Conservation (phyloP, 139 green algal genomes). For the Microglena sp. region DNA sequence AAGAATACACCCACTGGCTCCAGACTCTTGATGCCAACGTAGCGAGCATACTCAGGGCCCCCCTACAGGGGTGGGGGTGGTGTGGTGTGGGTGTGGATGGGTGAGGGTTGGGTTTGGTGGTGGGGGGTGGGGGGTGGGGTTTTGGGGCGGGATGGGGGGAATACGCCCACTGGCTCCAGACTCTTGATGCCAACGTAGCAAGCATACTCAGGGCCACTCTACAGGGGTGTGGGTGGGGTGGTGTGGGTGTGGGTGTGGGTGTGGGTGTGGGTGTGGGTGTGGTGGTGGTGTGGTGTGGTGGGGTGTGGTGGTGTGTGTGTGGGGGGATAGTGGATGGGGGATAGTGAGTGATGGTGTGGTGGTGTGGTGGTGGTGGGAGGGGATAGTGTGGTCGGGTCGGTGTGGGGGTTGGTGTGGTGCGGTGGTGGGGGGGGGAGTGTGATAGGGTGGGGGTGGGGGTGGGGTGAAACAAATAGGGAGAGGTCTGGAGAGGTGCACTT, state of each 20-base stretch:
- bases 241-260: neutral
- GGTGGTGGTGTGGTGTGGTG: neutral
- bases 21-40: conserved; percentile 54
- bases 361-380: too few species aligned
- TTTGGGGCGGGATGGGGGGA: too few species aligned
- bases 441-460: neutral
- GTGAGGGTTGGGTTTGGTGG: too few species aligned
- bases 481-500: neutral
- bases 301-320: neutral
- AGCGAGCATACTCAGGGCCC: conserved; percentile 20
- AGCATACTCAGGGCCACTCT: conserved; percentile 15
- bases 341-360: neutral
- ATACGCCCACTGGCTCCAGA: conserved; percentile 59
- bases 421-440: neutral
- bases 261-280: neutral
- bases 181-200: conserved; percentile 51
- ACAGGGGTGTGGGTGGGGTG: too few species aligned
- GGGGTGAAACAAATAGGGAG: neutral
- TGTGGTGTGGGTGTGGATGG: too few species aligned
- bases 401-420: neutral
- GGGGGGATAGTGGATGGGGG: neutral
- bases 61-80: too few species aligned
- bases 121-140: too few species aligned
- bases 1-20: conserved; percentile 56
- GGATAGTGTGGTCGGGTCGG: neutral